A percentile compares a stretch with the other conserved stretches of the same genome.
These are phyloP conservation scores for Phlyctochytrium planicorne DNA, from an alignment of 192 early-diverging fungal genomes.

Conservation along the genomic window DNA sequence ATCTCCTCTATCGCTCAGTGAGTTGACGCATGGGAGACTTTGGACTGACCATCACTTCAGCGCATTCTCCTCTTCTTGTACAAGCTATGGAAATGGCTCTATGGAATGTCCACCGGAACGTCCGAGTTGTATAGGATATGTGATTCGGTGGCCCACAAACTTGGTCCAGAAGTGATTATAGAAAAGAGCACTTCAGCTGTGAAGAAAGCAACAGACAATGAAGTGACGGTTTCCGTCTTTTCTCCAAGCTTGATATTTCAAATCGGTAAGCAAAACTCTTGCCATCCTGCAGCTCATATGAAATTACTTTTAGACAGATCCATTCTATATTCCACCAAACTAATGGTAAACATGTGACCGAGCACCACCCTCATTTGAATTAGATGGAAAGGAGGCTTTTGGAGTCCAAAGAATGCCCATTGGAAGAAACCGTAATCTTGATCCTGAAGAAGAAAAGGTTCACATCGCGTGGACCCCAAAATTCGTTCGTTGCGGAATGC, in stretches of 20 bases:
- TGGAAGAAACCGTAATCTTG: not conserved
- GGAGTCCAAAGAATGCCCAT: conserved; percentile 7
- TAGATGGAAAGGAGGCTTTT: conserved; percentile 9
- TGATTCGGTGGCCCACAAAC: conserved; percentile 23
- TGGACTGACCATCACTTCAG: no score
- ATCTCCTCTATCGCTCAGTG: no score
- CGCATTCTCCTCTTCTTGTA: conserved; percentile 53
- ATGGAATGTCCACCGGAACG: conserved; percentile 53
- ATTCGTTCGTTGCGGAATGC: not conserved
- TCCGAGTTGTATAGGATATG: conserved; percentile 58
- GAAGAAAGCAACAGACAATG: not conserved
- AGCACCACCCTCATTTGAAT: not conserved
- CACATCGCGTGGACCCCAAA: not conserved
- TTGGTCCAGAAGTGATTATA: not conserved
- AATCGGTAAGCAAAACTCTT: not conserved
- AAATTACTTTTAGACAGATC: not conserved
- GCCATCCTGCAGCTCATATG: not conserved
- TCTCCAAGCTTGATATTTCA: no score
- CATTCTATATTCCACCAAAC: conserved; percentile 1
- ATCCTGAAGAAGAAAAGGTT: not conserved
- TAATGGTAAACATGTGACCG: not conserved
- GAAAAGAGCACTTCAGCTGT: not conserved
- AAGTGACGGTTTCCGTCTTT: not conserved
- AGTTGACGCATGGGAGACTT: no score
- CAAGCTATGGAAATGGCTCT: conserved; percentile 53